phyloP scores from a whole-genome alignment of 768 basidiomycete genomes.

The Auriscalpium microsporum region DNA sequence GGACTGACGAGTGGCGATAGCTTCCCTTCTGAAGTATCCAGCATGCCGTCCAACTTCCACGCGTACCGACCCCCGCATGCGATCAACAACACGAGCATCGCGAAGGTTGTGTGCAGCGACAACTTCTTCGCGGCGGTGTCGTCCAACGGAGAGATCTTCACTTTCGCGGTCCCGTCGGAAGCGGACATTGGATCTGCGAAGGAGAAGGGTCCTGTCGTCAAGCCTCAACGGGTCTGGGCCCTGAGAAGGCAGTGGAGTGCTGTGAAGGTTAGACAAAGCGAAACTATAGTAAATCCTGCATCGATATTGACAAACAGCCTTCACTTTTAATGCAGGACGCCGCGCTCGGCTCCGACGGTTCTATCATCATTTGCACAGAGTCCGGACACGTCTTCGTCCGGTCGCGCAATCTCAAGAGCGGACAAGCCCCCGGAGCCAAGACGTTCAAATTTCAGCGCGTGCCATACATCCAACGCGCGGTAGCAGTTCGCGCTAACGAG shows the following conservation, averaged over 20 bases:
- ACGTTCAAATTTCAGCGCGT: slow-evolving; percentile 73
- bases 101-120: slow-evolving; percentile 74
- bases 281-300: neutral
- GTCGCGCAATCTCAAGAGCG: slow-evolving; percentile 37
- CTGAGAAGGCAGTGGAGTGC: slow-evolving; percentile 79
- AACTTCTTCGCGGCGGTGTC: slow-evolving; percentile 78
- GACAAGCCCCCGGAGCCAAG: slow-evolving; percentile 29
- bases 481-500: slow-evolving; percentile 71
- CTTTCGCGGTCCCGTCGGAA: slow-evolving; percentile 45
- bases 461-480: slow-evolving; percentile 76
- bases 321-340: slow-evolving; percentile 52
- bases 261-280: slow-evolving; percentile 47
- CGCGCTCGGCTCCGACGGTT: slow-evolving; percentile 79
- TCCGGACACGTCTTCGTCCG: slow-evolving; percentile 93
- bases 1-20: slow-evolving; percentile 30
- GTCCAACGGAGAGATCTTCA: slow-evolving; percentile 85
- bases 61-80: slow-evolving; percentile 81
- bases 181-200: slow-evolving; percentile 11
- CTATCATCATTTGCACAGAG: slow-evolving; percentile 85
- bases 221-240: slow-evolving; percentile 89
- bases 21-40: slow-evolving; percentile 52
- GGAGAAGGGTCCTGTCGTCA: slow-evolving; percentile 37
- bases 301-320: neutral
- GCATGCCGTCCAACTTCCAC: slow-evolving; percentile 13
- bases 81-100: slow-evolving; percentile 57